These are phyloP conservation scores for Neofusicoccum cordaticola DNA, from an alignment of 2,329 filamentous ascomycete species.

Conservation along the genomic window DNA sequence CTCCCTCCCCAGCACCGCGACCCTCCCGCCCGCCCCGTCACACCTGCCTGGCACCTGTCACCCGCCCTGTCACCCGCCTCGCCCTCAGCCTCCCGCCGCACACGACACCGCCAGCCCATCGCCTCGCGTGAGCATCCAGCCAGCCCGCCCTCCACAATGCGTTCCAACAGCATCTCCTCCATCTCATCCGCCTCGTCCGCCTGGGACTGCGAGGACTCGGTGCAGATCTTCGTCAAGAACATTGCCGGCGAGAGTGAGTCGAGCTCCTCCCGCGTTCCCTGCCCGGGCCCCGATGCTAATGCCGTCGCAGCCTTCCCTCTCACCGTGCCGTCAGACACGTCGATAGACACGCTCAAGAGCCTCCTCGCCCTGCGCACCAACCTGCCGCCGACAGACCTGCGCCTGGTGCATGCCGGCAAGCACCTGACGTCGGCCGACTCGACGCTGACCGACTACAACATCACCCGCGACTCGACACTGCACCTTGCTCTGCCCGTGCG, in stretches of 20 bases:
- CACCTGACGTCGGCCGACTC: slow-evolving; percentile 46
- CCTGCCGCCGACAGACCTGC: slow-evolving; percentile 49
- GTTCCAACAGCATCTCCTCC: slow-evolving; percentile 39
- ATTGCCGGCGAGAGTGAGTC: slow-evolving; percentile 57
- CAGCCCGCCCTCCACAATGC: slow-evolving; percentile 6
- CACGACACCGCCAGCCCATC: background rate
- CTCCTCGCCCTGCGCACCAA: slow-evolving; percentile 59
- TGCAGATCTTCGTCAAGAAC: slow-evolving; percentile 62
- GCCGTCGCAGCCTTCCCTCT: slow-evolving; percentile 53
- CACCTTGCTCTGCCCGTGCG: slow-evolving; percentile 58
- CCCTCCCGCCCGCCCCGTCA: background rate
- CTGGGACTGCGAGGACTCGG: slow-evolving; percentile 49
- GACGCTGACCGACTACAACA: slow-evolving; percentile 48
- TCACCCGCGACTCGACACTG: slow-evolving; percentile 51
- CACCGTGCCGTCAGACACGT: slow-evolving; percentile 52
- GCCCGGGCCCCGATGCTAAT: slow-evolving; percentile 23
- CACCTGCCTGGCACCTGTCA: background rate
- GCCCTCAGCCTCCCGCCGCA: background rate
- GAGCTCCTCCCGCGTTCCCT: slow-evolving; percentile 21
- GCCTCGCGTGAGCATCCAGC: background rate
- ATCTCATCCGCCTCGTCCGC: slow-evolving; percentile 40
- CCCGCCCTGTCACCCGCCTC: background rate
- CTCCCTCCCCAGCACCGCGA: background rate
- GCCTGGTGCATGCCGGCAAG: slow-evolving; percentile 58
- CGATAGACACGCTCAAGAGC: slow-evolving; percentile 54